These are phyloP conservation scores for Beauveria pseudobassiana DNA, from an alignment of 2,329 filamentous ascomycete species.

Conservation along the genomic window DNA sequence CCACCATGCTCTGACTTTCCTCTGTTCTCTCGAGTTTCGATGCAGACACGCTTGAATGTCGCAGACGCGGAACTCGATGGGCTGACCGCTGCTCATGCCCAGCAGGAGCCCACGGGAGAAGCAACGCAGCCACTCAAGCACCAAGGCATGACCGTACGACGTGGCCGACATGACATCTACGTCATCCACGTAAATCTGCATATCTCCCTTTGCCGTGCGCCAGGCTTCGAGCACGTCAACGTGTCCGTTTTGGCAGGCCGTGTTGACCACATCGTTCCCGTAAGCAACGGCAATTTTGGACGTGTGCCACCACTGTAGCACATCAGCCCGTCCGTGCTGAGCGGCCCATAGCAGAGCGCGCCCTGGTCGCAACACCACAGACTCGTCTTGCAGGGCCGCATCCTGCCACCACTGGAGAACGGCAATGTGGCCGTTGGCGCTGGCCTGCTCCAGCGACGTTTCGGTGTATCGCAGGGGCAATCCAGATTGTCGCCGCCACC, in stretches of 20 bases:
- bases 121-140: conserved; percentile 88
- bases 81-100: conserved; percentile 50
- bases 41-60: conserved; percentile 93
- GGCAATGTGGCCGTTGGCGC: conserved; percentile 71
- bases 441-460: conserved; percentile 79
- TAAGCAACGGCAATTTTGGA: conserved; percentile 74
- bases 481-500: conserved; percentile 77
- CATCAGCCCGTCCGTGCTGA: conserved; percentile 70
- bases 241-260: conserved; percentile 78
- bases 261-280: conserved; percentile 73
- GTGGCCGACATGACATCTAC: conserved; percentile 82
- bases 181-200: conserved; percentile 65
- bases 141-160: conserved; percentile 73
- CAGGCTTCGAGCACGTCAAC: conserved; percentile 78
- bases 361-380: conserved; percentile 64
- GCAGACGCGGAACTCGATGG: conserved; percentile 88
- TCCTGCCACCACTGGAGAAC: conserved; percentile 93
- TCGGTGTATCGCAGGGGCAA: conserved; percentile 81
- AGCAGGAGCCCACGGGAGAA: conserved; percentile 51
- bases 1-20: conserved; percentile 79
- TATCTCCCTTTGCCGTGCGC: conserved; percentile 61
- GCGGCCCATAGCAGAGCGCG: conserved; percentile 78
- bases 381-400: conserved; percentile 52
- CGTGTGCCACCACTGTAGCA: conserved; percentile 81
- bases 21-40: conserved; percentile 70